Conservation (phyloP, 768 basidiomycete species). For the Tulasnella sp. region DNA sequence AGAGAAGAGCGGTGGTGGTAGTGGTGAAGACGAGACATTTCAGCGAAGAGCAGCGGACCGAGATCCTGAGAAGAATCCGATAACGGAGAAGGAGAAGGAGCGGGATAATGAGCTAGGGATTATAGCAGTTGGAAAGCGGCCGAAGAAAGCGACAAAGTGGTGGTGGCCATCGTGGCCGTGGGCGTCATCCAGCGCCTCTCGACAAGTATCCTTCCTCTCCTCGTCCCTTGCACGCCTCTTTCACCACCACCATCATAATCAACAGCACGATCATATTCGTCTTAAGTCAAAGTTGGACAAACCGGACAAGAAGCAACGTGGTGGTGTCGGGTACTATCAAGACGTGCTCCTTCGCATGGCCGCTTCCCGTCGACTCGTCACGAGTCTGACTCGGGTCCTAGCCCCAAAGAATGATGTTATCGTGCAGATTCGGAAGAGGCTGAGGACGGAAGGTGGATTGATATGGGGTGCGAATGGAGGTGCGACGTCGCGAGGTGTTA, state of each 20-base stretch:
- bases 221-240: neutral
- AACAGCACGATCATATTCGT: neutral
- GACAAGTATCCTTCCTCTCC: too few species aligned
- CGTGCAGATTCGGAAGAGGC: constrained; percentile 63
- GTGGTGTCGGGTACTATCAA: constrained; percentile 18
- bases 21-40: too few species aligned
- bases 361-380: constrained; percentile 63
- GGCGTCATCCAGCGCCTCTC: too few species aligned
- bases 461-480: constrained; percentile 31
- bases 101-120: too few species aligned
- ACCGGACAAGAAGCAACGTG: neutral
- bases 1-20: too few species aligned
- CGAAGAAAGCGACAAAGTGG: too few species aligned
- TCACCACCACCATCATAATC: neutral
- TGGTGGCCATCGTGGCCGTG: too few species aligned
- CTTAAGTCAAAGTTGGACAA: too few species aligned
- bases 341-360: constrained; percentile 67
- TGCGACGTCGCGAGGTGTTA: constrained; percentile 37
- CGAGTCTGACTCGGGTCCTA: constrained; percentile 61
- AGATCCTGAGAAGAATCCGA: too few species aligned
- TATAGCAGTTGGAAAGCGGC: too few species aligned
- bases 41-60: too few species aligned
- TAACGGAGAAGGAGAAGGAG: too few species aligned
- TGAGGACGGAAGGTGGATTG: constrained; percentile 31
- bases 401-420: constrained; percentile 77